A percentile compares a stretch with the other conserved stretches of the same genome.
Conservation (phyloP, 192 early-diverging fungal genomes). For the Polychytrium aggregatum region DNA sequence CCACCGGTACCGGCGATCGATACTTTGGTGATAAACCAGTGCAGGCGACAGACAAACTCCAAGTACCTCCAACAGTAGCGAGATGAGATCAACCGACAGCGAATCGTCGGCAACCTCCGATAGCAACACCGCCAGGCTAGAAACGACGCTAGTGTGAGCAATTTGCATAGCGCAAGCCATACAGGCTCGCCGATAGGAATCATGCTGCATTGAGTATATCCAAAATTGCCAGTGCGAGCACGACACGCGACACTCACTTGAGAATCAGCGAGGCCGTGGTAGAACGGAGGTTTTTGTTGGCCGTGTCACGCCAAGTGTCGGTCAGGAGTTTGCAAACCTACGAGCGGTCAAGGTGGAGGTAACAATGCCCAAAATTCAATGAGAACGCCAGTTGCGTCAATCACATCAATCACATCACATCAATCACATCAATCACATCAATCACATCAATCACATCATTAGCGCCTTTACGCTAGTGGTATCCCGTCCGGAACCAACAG, state of each 20-base stretch:
- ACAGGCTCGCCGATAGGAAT: not conserved
- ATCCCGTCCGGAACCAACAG: not conserved
- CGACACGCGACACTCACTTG: conserved; percentile 16
- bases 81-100: conserved; percentile 10
- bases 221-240: too few relatives aligned
- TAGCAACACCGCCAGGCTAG: not conserved
- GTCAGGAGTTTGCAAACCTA: conserved; percentile 20
- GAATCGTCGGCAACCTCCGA: not conserved
- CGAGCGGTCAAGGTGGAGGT: not conserved
- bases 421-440: not conserved
- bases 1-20: not conserved
- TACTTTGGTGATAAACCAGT: not conserved
- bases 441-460: not conserved
- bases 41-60: conserved; percentile 8
- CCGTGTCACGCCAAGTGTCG: conserved; percentile 1
- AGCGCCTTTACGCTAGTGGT: not conserved
- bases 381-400: not conserved
- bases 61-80: conserved; percentile 25
- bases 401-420: not conserved
- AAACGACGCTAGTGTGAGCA: not conserved
- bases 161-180: not conserved
- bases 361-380: not conserved
- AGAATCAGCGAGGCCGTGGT: conserved; percentile 26
- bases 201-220: not conserved
- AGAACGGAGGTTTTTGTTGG: conserved; percentile 30